Evolutionary conservation across 768 basidiomycete species (phyloP), one percentile per base, ranked within the genome.

Genomic region (Agrocybe pediades): DNA sequence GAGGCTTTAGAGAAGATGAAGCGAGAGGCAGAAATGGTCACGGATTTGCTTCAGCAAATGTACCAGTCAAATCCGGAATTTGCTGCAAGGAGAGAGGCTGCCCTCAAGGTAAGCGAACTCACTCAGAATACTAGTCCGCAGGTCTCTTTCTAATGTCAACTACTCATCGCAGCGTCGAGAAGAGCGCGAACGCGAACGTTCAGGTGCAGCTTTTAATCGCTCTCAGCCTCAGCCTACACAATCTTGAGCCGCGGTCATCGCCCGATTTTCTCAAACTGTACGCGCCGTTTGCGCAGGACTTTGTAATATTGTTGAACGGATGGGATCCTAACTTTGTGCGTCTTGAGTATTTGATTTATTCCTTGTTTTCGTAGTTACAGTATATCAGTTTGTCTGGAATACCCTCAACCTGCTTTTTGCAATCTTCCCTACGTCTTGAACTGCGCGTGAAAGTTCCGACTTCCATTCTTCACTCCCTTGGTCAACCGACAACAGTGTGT

Each of bases 371-470:
- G 24, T 29, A 41, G n/a, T 8, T 41, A 36, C 29, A 49, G 13
- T 41, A 24, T 51, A 9, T 58, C 54, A 67, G 60, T 70, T 66
- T 8, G 74, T 69, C 6, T 74, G 76, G 58, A 87, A 64, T 20
- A 76, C 66, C 26, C 62, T 64, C 64, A 91, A 59, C 53, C 92
- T 76, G 62, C 82, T 85, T 71, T 85, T 83, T 17, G 91, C 94
- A 55, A 96, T 95, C 54, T 65, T 69, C 24, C 88, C 88, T 8
- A 95, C 76, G 63, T 92, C 92, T 29, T 64, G 67, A 21, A 95
- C 72, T 0, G 92, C 93, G 53, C 94, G 80, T 48, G 76, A 69
- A 54, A 93, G 72, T 69, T 96, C 94, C 7, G 62, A 59, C 42
- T 54, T 67, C 94, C 94, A 95, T 45, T 68, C 75, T 3, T 68